Evolutionary conservation across 371 early-diverging fungal genomes (phyloP), one percentile per base, ranked within the genome.

Genomic region (Mortierella sp.): DNA sequence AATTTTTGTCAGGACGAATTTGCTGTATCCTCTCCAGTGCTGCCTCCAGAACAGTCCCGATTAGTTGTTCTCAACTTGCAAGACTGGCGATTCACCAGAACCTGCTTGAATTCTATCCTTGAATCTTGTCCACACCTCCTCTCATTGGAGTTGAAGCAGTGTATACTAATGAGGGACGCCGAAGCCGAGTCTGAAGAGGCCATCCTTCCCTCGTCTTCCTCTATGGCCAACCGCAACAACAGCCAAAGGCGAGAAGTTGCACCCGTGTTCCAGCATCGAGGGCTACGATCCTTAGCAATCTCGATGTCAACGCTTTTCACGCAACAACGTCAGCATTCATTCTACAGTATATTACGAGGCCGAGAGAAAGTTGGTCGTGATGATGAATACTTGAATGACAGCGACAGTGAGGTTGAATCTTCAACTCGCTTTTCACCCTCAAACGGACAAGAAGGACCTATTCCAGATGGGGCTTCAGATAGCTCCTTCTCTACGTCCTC

Each of bases 251-350:
- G 1, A 26, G 22, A 32, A 5, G 22, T 28, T 4, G n/a, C n/a
- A 30, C 35, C 64, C 18, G 35, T 30, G 6, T 64, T 64, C 52
- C 39, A 64, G 30, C 64, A 64, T 52, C 32, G 22, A 8, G 64
- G 64, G 16, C 32, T 64, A 0, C 51, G 54, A 37, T 16, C 14
- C 22, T 26, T 64, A 28, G 37, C 37, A 8, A 52, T 35, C n/a
- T 64, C 64, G 6, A 26, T 64, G 54, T 30, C 51, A 3, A 64
- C 64, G 30, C 54, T 64, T n/a, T 64, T 64, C 43, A n/a, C 30
- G 14, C 51, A 43, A 22, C n/a, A 30, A 5, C 32, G 64, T 11
- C 64, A 52, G 28, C 6, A 2, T 8, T 32, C 22, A 6, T 64
- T 64, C 52, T 28, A 45, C 28, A 20, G 26, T 12, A 49, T 63